These are phyloP conservation scores for Phytophthora syringae DNA, from an alignment of 352 stramenopile genomes.

Conservation along the genomic window DNA sequence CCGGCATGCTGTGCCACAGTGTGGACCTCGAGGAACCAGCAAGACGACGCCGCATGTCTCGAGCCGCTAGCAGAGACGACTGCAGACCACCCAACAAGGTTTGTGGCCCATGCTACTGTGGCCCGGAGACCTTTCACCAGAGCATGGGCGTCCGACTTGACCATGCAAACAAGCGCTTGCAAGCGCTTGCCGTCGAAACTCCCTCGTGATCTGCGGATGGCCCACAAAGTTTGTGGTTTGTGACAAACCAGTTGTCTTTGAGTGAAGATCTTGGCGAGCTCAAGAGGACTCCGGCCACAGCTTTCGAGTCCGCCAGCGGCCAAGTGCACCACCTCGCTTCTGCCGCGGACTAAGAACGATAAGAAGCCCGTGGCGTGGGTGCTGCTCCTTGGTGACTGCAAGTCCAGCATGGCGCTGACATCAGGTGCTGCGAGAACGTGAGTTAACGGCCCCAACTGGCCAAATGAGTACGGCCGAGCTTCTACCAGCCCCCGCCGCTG, in stretches of 20 bases:
- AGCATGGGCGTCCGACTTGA: slow-evolving; percentile 22
- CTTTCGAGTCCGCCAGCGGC: neutral
- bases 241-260: too few species aligned
- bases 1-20: slow-evolving; percentile 15
- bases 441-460: slow-evolving; percentile 20
- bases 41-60: slow-evolving; percentile 21
- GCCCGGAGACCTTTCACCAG: slow-evolving; percentile 18
- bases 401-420: slow-evolving; percentile 30
- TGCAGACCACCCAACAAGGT: slow-evolving; percentile 25
- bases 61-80: slow-evolving; percentile 32
- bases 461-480: neutral
- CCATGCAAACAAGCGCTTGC: slow-evolving; percentile 25
- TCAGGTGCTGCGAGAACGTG: slow-evolving; percentile 6
- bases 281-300: slow-evolving; percentile 15
- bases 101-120: slow-evolving; percentile 7
- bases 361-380: too few species aligned
- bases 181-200: slow-evolving; percentile 16
- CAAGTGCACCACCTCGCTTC: too few species aligned
- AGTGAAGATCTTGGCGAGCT: too few species aligned
- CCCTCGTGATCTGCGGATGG: slow-evolving; percentile 10
- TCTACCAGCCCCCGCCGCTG: slow-evolving; percentile 9
- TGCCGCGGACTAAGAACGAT: too few species aligned
- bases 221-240: too few species aligned
- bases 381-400: slow-evolving; percentile 25
- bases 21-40: slow-evolving; percentile 18